phyloP scores from a whole-genome alignment of 129 eudicot species.

The Tanacetum coccineum region DNA sequence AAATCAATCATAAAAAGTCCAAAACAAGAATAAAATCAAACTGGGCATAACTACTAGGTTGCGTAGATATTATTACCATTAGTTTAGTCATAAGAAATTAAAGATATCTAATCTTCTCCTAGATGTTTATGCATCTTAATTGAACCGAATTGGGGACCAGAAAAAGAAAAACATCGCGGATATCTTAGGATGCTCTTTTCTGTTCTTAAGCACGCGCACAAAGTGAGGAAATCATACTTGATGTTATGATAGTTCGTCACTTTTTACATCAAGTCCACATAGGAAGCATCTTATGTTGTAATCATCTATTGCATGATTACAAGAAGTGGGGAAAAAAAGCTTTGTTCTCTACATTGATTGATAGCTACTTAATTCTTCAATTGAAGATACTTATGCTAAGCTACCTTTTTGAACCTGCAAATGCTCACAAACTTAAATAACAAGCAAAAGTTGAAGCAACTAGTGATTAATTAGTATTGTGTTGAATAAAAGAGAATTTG shows the following conservation, averaged over 20 bases:
- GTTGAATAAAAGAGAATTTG: background rate
- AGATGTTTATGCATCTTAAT: constrained; percentile 13
- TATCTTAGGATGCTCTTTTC: too few species aligned
- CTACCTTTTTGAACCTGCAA: background rate
- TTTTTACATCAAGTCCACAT: constrained; percentile 13
- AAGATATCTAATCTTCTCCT: constrained; percentile 16
- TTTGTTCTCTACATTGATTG: constrained; percentile 23
- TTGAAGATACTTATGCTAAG: constrained; percentile 5
- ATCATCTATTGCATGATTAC: constrained; percentile 26
- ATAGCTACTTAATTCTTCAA: constrained; percentile 7
- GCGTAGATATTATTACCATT: constrained; percentile 15
- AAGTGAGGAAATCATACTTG: constrained; percentile 19
- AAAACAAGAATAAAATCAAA: constrained; percentile 26
- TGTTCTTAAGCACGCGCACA: constrained; percentile 1
- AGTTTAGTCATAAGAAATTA: constrained; percentile 16
- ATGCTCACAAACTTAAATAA: constrained; percentile 16
- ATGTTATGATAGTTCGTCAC: constrained; percentile 19
- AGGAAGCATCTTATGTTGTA: constrained; percentile 22
- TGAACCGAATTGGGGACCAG: constrained; percentile 12
- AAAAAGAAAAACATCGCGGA: background rate
- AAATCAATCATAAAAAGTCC: constrained; percentile 3
- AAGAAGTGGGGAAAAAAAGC: constrained; percentile 3
- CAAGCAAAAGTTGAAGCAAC: constrained; percentile 25
- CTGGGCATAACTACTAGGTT: constrained; percentile 21
- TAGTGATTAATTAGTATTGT: constrained; percentile 1